Conservation (phyloP, 768 basidiomycete genomes). For the Tricholoma furcatifolium region DNA sequence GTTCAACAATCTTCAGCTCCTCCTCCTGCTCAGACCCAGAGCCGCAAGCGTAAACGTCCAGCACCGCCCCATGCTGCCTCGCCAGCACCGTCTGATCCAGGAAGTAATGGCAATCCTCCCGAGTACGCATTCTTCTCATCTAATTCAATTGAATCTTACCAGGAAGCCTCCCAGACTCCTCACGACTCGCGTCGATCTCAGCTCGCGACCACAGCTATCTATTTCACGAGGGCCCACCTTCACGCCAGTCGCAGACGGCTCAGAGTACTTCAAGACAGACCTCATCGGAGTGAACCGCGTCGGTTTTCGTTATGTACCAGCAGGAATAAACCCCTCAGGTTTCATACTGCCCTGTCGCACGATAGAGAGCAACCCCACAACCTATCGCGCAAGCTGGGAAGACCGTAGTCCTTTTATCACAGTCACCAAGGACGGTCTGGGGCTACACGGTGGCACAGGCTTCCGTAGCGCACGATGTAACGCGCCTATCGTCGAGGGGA, state of each 20-base stretch:
- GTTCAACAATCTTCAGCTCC: conserved; percentile 5
- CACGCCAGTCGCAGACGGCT: conserved; percentile 52
- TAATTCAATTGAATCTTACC: conserved; percentile 11
- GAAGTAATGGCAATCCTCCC: conserved; percentile 33
- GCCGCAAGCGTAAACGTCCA: conserved; percentile 58
- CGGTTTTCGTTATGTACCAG: conserved; percentile 79
- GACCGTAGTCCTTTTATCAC: conserved; percentile 82
- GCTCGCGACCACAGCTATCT: conserved; percentile 65
- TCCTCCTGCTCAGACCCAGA: conserved; percentile 32
- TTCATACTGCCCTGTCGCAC: conserved; percentile 66
- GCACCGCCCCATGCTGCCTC: conserved; percentile 48
- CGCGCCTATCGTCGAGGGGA: conserved; percentile 83
- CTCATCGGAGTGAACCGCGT: conserved; percentile 71
- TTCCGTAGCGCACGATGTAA: conserved; percentile 91
- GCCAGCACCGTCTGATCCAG: conserved; percentile 58
- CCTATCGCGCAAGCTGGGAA: conserved; percentile 83
- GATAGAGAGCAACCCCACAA: conserved; percentile 74
- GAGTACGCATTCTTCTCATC: conserved; percentile 25
- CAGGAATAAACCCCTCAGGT: conserved; percentile 65
- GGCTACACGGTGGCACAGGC: conserved; percentile 80
- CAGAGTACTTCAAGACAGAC: conserved; percentile 67
- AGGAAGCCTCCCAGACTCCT: conserved; percentile 41
- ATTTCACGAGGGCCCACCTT: conserved; percentile 77
- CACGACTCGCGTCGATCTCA: conserved; percentile 66
- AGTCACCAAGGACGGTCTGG: conserved; percentile 75